A percentile compares a stretch with the other conserved stretches of the same genome.
phyloP scores from a whole-genome alignment of 2,329 filamentous ascomycete genomes.

The Aspergillus bombycis region DNA sequence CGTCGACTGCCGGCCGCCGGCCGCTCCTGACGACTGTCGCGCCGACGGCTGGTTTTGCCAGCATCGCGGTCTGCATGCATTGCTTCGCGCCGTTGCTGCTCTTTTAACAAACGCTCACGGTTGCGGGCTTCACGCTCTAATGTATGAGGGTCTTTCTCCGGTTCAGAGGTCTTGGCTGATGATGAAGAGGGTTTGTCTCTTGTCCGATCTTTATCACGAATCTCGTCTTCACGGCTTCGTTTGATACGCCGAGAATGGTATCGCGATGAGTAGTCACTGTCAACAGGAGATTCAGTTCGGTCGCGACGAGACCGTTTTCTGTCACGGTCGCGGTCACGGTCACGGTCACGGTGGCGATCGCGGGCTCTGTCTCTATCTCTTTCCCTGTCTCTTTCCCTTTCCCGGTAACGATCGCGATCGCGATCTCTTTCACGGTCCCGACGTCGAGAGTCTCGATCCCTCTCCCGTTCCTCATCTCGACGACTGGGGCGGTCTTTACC shows the following conservation, averaged over 20 bases:
- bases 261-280: slow-evolving; percentile 36
- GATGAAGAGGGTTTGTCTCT: slow-evolving; percentile 18
- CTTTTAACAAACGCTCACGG: slow-evolving; percentile 65
- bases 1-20: slow-evolving; percentile 38
- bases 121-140: slow-evolving; percentile 72
- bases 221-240: slow-evolving; percentile 35
- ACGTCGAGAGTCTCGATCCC: slow-evolving; percentile 24
- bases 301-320: slow-evolving; percentile 46
- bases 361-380: slow-evolving; percentile 42
- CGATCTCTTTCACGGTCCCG: slow-evolving; percentile 50
- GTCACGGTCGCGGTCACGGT: slow-evolving; percentile 42
- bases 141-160: slow-evolving; percentile 68
- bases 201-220: slow-evolving; percentile 27
- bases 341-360: slow-evolving; percentile 37
- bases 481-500: slow-evolving; percentile 32
- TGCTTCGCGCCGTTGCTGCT: slow-evolving; percentile 67
- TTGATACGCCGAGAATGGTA: slow-evolving; percentile 42
- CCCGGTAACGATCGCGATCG: slow-evolving; percentile 32
- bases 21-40: slow-evolving; percentile 39
- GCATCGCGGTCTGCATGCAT: slow-evolving; percentile 31
- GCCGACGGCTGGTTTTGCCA: slow-evolving; percentile 36
- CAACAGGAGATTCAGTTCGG: slow-evolving; percentile 38
- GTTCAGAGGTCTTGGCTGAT: slow-evolving; percentile 23
- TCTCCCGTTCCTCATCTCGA: slow-evolving; percentile 34
- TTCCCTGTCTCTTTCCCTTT: slow-evolving; percentile 40